Evolutionary conservation across 257 asterid species (phyloP), one percentile per base, ranked within the genome.

Genomic region (Cordia subcordata): DNA sequence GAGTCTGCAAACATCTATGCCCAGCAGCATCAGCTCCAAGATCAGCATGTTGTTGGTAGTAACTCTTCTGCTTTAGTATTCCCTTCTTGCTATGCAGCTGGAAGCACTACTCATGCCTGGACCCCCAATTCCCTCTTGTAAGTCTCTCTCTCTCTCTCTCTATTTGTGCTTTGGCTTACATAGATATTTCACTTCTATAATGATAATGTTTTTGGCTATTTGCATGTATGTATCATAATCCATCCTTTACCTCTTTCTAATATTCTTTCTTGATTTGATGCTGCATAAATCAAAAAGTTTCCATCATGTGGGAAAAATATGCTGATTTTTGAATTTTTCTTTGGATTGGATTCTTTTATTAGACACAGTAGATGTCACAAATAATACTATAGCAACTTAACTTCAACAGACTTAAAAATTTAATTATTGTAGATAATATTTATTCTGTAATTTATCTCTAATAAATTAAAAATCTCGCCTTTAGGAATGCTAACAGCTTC

Each of bases 1-100:
- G 96, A 86, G 70, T 79, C 90, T 74, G 81, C 88, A 70, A 76
- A 81, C 58, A 73, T 74, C 75, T 87, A 80, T 70, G 78, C 68
- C 53, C 67, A 65, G 44, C 66, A 51, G 5, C 85, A 67, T 57
- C 79, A 70, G 37, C 82, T 58, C 39, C 83, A 79, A 76, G 83
- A 80, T 68, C 91, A 77, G 57, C 72, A 72, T 71, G 78, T 77
- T 78, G 69, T 79, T 74, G 69, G 71, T 85, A 71, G 68, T 66
- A 65, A 80, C 63, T 79, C 86, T 67, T 62, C 81, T 63, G 23
- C 76, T 67, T 62, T 69, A 51, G 38, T 77, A 39, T 52, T 64
- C 44, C 62, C 73, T 69, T 57, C 81, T 74, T 63, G 70, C 73
- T 77, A 77, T 84, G 87, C 72, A 56, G 52, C 64, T 53, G 77